Conservation (phyloP, 2,329 filamentous ascomycete species). For the Fusarium nisikadoi region DNA sequence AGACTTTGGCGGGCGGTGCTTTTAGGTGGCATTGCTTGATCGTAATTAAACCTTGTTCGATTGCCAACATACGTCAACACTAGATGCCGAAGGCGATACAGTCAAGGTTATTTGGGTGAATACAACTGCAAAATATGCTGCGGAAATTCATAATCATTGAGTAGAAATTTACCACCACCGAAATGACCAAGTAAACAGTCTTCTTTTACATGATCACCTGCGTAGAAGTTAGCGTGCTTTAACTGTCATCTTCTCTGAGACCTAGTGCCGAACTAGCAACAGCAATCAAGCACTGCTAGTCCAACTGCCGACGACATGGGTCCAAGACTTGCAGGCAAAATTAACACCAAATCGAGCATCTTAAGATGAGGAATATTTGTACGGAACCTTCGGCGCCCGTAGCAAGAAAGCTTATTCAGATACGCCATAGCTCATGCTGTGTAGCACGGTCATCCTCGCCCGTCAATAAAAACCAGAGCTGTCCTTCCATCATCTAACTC, state of each 20-base stretch:
- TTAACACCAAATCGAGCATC: background rate
- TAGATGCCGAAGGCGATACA: background rate
- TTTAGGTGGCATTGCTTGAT: background rate
- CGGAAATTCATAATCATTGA: accelerated
- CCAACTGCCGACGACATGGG: background rate
- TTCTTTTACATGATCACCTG: too few species aligned
- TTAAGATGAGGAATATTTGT: background rate
- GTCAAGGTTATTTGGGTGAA: background rate
- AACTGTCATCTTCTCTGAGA: background rate
- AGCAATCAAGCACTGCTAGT: background rate
- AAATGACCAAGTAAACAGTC: background rate
- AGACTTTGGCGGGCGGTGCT: background rate
- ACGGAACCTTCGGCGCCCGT: background rate
- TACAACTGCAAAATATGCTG: background rate
- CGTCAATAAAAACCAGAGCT: background rate
- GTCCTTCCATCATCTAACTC: background rate
- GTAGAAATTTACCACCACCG: accelerated
- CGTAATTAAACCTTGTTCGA: background rate
- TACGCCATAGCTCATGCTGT: background rate
- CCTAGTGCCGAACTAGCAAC: background rate
- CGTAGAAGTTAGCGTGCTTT: background rate
- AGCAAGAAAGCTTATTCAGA: background rate
- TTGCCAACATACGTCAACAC: background rate
- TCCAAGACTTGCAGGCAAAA: background rate
- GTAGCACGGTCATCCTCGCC: background rate